Evolutionary conservation across 176 grass and related monocot species (phyloP).

Genomic region (Echinochloa phyllopogon): DNA sequence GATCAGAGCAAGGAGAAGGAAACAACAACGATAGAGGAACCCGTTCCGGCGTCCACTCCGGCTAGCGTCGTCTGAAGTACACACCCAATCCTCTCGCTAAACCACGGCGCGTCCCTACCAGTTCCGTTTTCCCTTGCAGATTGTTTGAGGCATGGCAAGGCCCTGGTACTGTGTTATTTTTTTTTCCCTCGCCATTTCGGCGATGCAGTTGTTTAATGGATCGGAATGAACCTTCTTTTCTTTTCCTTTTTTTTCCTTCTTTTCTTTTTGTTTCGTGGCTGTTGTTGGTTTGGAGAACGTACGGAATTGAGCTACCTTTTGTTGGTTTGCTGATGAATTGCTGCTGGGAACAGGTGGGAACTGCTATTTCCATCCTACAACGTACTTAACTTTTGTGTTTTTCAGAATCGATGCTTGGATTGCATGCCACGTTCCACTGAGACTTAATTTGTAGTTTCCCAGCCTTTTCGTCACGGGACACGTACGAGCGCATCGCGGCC

Average conservation of each 20-base stretch:
- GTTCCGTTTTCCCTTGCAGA: neutral
- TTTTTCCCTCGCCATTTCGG: neutral
- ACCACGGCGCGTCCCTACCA: neutral
- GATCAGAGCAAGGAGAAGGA: neutral
- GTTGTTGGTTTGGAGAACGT: neutral
- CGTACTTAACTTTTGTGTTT: neutral
- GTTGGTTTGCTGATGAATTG: neutral
- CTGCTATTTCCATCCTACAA: neutral
- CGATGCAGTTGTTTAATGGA: neutral
- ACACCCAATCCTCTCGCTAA: neutral
- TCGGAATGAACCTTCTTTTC: neutral
- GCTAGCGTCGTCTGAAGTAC: slow-evolving; percentile 4
- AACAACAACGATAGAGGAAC: neutral
- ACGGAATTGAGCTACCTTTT: too few species aligned
- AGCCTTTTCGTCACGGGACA: neutral
- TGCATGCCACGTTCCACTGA: neutral
- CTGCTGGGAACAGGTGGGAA: neutral
- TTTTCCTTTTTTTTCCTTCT: too few species aligned
- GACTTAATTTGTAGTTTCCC: neutral
- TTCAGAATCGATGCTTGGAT: neutral
- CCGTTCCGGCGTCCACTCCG: neutral
- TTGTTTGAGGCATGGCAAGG: neutral
- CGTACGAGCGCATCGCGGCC: neutral
- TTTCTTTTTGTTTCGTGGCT: neutral
- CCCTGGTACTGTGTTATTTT: neutral